A percentile compares a stretch with the other conserved stretches of the same genome.
phyloP scores from a whole-genome alignment of 805 yeast species.

The Naumovozyma castellii region DNA sequence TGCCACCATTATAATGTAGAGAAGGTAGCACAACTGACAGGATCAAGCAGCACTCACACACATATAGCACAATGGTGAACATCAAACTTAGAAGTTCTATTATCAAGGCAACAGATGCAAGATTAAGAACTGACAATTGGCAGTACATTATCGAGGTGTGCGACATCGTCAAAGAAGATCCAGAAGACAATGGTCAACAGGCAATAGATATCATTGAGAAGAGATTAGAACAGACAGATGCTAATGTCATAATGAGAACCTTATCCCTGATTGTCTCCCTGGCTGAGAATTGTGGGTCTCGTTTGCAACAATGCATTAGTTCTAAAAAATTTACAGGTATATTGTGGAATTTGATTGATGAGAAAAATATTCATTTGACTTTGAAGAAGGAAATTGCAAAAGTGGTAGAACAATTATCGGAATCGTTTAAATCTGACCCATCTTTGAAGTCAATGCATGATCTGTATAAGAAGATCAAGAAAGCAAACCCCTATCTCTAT shows the following conservation, averaged over 20 bases:
- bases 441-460: slow-evolving; percentile 62
- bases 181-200: slow-evolving; percentile 42
- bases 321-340: slow-evolving; percentile 43
- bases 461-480: slow-evolving; percentile 42
- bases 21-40: too few relatives aligned
- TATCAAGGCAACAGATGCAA: slow-evolving; percentile 53
- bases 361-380: slow-evolving; percentile 48
- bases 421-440: slow-evolving; percentile 63
- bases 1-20: too few relatives aligned
- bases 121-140: slow-evolving; percentile 60
- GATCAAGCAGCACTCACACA: too few relatives aligned
- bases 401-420: slow-evolving; percentile 55
- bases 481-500: slow-evolving; percentile 32
- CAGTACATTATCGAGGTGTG: slow-evolving; percentile 54
- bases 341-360: slow-evolving; percentile 42
- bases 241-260: slow-evolving; percentile 55
- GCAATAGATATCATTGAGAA: slow-evolving; percentile 36
- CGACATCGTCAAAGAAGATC: slow-evolving; percentile 52
- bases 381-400: slow-evolving; percentile 61
- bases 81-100: slow-evolving; percentile 16
- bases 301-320: slow-evolving; percentile 54
- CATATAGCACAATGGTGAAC: slow-evolving; percentile 1
- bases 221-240: slow-evolving; percentile 45
- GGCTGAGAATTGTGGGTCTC: slow-evolving; percentile 71
- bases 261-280: slow-evolving; percentile 47